Evolutionary conservation across 116 monocot genomes (phyloP), one percentile per base, ranked within the genome.

Genomic region (Papilionanthe hybrid): DNA sequence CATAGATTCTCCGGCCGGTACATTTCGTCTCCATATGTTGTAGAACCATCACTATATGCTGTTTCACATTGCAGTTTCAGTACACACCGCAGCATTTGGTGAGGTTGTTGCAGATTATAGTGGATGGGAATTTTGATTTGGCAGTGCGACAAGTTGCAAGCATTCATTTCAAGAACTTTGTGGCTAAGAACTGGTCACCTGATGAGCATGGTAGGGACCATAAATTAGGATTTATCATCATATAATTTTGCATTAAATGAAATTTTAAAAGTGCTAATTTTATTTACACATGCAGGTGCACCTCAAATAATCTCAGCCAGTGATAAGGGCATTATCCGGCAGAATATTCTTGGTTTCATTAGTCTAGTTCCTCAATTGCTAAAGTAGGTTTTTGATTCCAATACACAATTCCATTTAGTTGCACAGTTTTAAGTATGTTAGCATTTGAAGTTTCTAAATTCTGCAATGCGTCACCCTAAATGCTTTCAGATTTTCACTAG

Each of bases 111-210:
- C 95, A 95, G 83, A 95, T 99, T 69, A 86, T 99, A 78, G 90
- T 93, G 8, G 89, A 89, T 75, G 84, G 90, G 5, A 88, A 79
- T 12, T 87, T 85, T 82, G 95, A 99, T 77, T 67, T 99, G 75
- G 86, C 90, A 48, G 93, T 95, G 32, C 91, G 99, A 4, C 99
- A 95, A 83, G 93, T 85, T 85, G 99, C 99, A 13, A 99, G 99
- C 50, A 99, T 99, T 72, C 93, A 95, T 2, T 99, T 99, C 55
- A 95, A 99, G 76, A 99, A 99, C 78, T 99, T 99, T 82, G 83
- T 93, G 15, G 93, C 93, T 3, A 94, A 93, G 79, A 91, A 99
- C 65, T 99, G 99, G 99, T 90, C 90, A 44, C 90, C 99, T 42
- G 55, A 84, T 80, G 95, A 93, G 47, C 85, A 88, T 81, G 93